Conservation (phyloP, 2,329 filamentous ascomycete species). For the Phyllosticta citrichinensis region DNA sequence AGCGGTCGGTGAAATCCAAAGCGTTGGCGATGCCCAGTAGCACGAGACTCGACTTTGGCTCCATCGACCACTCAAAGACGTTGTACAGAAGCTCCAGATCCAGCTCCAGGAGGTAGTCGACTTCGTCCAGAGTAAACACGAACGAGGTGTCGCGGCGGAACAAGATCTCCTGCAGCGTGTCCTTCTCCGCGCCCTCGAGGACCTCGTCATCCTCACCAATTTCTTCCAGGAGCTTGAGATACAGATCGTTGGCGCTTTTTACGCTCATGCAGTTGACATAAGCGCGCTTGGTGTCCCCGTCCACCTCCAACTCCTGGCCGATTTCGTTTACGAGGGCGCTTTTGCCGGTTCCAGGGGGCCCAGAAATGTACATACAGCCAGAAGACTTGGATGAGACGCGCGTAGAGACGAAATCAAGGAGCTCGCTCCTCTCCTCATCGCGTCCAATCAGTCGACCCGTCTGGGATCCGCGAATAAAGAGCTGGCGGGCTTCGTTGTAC, state of each 20-base stretch:
- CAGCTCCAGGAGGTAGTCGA: constrained; percentile 83
- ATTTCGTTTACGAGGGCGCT: constrained; percentile 85
- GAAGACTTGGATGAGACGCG: constrained; percentile 51
- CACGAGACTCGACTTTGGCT: constrained; percentile 66
- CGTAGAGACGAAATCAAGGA: constrained; percentile 58
- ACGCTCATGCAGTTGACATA: constrained; percentile 98
- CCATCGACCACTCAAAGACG: constrained; percentile 93
- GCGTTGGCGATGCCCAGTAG: constrained; percentile 94
- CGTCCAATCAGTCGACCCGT: constrained; percentile 69
- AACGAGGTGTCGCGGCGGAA: constrained; percentile 52
- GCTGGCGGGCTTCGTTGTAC: constrained; percentile 76
- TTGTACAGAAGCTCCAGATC: constrained; percentile 84
- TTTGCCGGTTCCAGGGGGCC: constrained; percentile 92
- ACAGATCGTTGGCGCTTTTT: constrained; percentile 78
- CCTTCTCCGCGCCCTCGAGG: constrained; percentile 56
- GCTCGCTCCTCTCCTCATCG: constrained; percentile 55
- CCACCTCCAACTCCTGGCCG: constrained; percentile 48
- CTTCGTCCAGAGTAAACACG: constrained; percentile 86
- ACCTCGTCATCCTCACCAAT: constrained; percentile 52
- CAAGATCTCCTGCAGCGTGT: constrained; percentile 62
- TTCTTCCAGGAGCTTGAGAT: constrained; percentile 63
- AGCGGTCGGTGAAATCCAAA: constrained; percentile 87
- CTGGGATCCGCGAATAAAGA: constrained; percentile 72
- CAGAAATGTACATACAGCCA: constrained; percentile 89
- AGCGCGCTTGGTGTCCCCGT: constrained; percentile 50